Evolutionary conservation across 768 basidiomycete species (phyloP), one percentile per base, ranked within the genome.

Genomic region (Boletus huronensis): DNA sequence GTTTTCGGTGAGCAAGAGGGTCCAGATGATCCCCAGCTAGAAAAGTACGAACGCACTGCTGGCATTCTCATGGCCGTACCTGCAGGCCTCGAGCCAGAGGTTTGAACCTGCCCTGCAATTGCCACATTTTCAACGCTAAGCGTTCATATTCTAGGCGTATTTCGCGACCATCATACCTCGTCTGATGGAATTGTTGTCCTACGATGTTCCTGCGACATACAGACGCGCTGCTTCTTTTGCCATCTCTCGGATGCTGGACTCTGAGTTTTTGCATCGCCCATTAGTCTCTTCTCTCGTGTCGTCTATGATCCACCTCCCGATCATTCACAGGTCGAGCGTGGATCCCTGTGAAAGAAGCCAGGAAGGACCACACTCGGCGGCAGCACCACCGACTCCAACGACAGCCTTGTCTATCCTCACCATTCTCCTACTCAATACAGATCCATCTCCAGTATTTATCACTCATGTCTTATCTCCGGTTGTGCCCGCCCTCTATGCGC

Each of bases 41-140:
- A 87, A 55, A 90, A 88, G 64, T 75, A 93, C 28, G 87, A 93
- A 54, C 85, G 86, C 52, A 75, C 92, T 31, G 78, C 88, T 19
- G 75, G 74, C 6, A 77, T 90, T 19, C 65, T 97, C 46, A 76
- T 74, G 40, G 72, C 83, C n/a, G 75, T 85, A 13, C 92, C 93
- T 0, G 69, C 78, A 0, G 75, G 72, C 13, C 79, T 82, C 69
- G 69, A 74, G 8, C 66, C 79, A 14, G 74, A 84, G 72, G 90
- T 89, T 61, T 48, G 80, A 17, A 39, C 9, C 41, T 47, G 41
- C 48, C 14, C 28, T 41, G 4, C 4, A 42, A 31, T 55, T 31
- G 36, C 26, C 13, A 19, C 25, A 11, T 29, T 49, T 26, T 54
- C 59, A 11, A 49, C 48, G 3, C 36, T 58, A 31, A 51, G 13